phyloP scores from a whole-genome alignment of 768 basidiomycete genomes.

The Termitomyces sp. region DNA sequence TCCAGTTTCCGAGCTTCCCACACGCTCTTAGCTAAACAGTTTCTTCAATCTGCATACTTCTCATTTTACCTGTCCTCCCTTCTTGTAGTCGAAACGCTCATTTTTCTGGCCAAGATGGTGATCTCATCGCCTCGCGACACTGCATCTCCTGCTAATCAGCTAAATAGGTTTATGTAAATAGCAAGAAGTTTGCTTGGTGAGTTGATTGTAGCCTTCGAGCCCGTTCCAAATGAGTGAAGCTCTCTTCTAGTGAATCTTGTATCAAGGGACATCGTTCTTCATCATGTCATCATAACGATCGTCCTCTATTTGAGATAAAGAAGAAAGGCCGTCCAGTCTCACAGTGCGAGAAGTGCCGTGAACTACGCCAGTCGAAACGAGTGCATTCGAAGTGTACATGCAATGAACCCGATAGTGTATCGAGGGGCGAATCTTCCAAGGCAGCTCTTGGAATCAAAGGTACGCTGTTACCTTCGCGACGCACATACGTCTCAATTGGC shows the following conservation, averaged over 20 bases:
- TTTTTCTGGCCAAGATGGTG: slow-evolving; percentile 9
- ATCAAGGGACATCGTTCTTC: slow-evolving; percentile 95
- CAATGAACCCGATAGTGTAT: slow-evolving; percentile 33
- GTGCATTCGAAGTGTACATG: slow-evolving; percentile 85
- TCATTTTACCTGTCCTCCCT: background rate
- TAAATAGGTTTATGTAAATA: slow-evolving; percentile 66
- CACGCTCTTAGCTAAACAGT: background rate
- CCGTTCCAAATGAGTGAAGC: slow-evolving; percentile 2
- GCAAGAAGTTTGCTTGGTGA: slow-evolving; percentile 75
- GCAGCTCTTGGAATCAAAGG: slow-evolving; percentile 37
- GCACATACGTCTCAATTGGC: background rate
- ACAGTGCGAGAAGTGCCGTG: slow-evolving; percentile 83
- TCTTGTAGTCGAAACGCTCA: background rate
- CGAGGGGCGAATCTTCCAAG: slow-evolving; percentile 23
- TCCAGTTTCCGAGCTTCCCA: background rate
- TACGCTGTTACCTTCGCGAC: slow-evolving; percentile 16
- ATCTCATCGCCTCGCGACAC: background rate
- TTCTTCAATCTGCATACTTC: background rate
- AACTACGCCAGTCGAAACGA: slow-evolving; percentile 74
- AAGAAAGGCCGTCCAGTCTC: slow-evolving; percentile 91
- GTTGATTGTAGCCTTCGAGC: slow-evolving; percentile 12
- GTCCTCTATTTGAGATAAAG: slow-evolving; percentile 91
- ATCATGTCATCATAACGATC: slow-evolving; percentile 78
- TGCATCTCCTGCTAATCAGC: background rate
- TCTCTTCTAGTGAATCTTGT: slow-evolving; percentile 69